These are phyloP conservation scores for Hyphopichia homilentoma DNA, from an alignment of 805 yeast genomes.

Conservation along the genomic window DNA sequence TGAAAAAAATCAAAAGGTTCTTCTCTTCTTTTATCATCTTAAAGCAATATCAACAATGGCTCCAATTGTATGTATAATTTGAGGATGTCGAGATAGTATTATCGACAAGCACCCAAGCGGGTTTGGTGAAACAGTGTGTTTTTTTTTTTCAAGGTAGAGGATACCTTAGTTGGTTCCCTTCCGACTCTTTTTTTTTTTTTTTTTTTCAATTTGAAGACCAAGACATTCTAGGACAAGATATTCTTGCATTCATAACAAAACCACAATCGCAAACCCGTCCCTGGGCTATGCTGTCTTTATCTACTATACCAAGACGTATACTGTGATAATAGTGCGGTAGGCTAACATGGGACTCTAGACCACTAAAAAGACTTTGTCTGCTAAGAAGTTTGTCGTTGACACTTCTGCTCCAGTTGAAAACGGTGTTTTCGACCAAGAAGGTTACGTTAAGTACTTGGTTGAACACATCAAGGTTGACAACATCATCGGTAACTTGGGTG, in stretches of 20 bases:
- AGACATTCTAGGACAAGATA: background rate
- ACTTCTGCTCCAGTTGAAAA: conserved; percentile 95
- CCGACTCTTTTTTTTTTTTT: conserved; percentile 4
- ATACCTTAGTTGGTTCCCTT: background rate
- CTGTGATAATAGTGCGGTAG: conserved; percentile 59
- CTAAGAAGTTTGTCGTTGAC: conserved; percentile 92
- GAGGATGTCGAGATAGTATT: conserved; percentile 6
- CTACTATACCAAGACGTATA: conserved; percentile 14
- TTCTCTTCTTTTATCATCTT: too few species aligned
- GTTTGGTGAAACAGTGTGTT: conserved; percentile 12
- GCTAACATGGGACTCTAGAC: conserved; percentile 66
- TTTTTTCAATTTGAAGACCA: too few species aligned
- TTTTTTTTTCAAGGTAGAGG: conserved; percentile 2
- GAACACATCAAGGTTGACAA: conserved; percentile 99
- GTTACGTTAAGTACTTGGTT: conserved; percentile 95
- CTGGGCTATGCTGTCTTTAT: conserved; percentile 49
- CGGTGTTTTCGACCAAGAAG: conserved; percentile 96
- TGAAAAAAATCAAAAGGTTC: too few species aligned
- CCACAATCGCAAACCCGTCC: conserved; percentile 36
- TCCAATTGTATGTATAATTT: conserved; percentile 76
- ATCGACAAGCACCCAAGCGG: conserved; percentile 38
- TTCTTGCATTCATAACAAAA: conserved; percentile 9
- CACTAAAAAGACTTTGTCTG: conserved; percentile 64
- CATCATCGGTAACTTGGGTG: conserved; percentile 95
- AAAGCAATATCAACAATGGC: conserved; percentile 71